Base-by-base conservation (phyloP, 106 monocot species). In the Dioscorea alata region DNA sequence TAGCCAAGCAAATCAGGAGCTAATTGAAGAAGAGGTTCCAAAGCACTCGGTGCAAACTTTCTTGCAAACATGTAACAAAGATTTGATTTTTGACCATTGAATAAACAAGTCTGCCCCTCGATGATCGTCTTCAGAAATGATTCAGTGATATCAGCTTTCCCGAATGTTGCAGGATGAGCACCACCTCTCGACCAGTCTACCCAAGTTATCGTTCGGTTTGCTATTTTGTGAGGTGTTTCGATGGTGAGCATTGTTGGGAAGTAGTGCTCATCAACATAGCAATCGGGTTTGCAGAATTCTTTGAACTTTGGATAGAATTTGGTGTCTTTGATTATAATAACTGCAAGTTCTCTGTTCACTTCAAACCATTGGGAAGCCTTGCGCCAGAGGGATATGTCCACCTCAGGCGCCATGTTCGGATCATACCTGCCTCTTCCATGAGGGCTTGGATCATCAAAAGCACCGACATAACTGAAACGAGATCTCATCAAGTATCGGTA, bases 281-380 rank as follows among this genome's bases (percentile, higher is more conserved):
- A 88, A 0, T 62, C 61, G 4, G 78, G 75, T 33, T 21, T 66
- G 62, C 81, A 84, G 73, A 73, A 81, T 5, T 81, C 54, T 34
- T 73, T 78, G 70, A 88, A 84, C 48, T 62, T 73, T 2, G 75
- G 61, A 66, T 84, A 84, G 73, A 75, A 84, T 18, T 61, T 84
- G 52, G 31, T 66, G 72, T 88, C 88, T 13, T 66, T 60, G 18
- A 88, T 58, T 12, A 88, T 67, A 14, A 0, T 25, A 12, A 73
- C 32, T 9, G 88, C 88, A 10, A 81, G 22, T 9, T 34, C 42
- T 17, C 88, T 48, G 25, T 68, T 60, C 2, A 84, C 76, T 53
- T 84, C 81, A 24, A 88, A 84, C 87, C 88, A 88, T 60, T 88
- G 88, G 15, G 88, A 71, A 8, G 84, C 88, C 60, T 88, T 88